Evolutionary conservation across 1,284 basidiomycete species (phyloP).

Genomic region (Trametes polyzona): DNA sequence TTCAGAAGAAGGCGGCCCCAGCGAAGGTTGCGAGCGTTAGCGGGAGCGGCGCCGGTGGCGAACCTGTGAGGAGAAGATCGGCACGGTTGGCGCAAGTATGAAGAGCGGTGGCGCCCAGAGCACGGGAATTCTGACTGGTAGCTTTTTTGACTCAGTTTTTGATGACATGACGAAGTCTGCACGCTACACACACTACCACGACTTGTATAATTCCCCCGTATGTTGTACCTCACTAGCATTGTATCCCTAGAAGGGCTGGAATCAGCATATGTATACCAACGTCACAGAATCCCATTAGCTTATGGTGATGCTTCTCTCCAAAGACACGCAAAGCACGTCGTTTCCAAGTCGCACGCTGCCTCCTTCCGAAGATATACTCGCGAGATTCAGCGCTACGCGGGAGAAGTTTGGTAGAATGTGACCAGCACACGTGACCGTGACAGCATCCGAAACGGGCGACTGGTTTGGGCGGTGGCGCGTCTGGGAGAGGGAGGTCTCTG

Average conservation of each 20-base stretch:
- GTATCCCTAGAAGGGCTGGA: neutral
- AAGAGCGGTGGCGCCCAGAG: neutral
- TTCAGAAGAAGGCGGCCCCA: too few relatives aligned
- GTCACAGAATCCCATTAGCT: too few relatives aligned
- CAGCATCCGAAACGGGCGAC: neutral
- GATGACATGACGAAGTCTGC: neutral
- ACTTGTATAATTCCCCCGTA: neutral
- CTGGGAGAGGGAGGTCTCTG: conserved; percentile 6
- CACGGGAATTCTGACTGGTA: neutral
- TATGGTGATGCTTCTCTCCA: too few relatives aligned
- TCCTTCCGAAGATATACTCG: neutral
- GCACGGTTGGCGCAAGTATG: neutral
- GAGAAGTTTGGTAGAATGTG: conserved; percentile 12
- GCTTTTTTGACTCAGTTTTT: too few relatives aligned
- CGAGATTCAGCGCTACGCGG: neutral
- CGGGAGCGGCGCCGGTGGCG: neutral
- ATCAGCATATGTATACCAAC: neutral
- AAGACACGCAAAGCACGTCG: neutral
- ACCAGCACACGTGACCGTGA: conserved; percentile 19
- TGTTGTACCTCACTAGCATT: conserved; percentile 1
- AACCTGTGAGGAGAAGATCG: neutral
- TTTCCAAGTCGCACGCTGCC: neutral
- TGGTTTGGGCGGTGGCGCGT: conserved; percentile 24
- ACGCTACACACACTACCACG: neutral
- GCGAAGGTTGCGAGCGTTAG: neutral